phyloP scores from a whole-genome alignment of 2,329 filamentous ascomycete genomes.

The Pseudogymnoascus sp. region DNA sequence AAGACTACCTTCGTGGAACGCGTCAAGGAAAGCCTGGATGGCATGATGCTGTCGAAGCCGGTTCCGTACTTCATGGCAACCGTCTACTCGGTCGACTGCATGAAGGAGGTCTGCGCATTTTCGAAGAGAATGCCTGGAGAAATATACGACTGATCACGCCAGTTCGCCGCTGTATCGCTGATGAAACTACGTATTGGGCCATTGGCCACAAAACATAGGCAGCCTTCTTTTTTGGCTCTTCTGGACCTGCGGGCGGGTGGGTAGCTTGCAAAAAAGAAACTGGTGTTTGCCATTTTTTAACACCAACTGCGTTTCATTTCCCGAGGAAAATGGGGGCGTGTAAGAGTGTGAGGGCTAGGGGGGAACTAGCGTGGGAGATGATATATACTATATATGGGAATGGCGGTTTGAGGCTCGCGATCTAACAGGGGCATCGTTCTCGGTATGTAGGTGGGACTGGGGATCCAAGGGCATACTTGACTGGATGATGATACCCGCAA shows the following conservation, averaged over 20 bases:
- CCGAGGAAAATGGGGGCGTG: neutral
- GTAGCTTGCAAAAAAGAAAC: neutral
- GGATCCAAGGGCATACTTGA: neutral
- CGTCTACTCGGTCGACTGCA: constrained; percentile 24
- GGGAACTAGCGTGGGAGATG: neutral
- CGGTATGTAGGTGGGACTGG: neutral
- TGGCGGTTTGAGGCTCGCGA: neutral
- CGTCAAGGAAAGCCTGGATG: constrained; percentile 23
- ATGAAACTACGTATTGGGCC: neutral
- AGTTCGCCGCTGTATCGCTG: neutral
- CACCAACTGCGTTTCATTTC: neutral
- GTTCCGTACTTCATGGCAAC: constrained; percentile 23
- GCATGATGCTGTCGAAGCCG: constrained; percentile 18
- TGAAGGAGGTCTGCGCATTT: constrained; percentile 26
- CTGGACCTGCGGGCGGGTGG: neutral
- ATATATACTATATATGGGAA: neutral
- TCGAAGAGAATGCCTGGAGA: constrained; percentile 18
- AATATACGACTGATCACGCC: neutral
- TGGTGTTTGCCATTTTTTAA: neutral
- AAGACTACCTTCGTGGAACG: constrained; percentile 15
- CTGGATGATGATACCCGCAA: neutral
- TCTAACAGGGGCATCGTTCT: neutral
- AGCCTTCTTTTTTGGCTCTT: neutral
- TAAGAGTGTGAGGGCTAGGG: neutral
- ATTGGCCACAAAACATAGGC: neutral